Percentiles rank a stretch among this genome's conserved stretches.
Conservation (phyloP, 257 asterid species). For the Solanum bulbocastanum region DNA sequence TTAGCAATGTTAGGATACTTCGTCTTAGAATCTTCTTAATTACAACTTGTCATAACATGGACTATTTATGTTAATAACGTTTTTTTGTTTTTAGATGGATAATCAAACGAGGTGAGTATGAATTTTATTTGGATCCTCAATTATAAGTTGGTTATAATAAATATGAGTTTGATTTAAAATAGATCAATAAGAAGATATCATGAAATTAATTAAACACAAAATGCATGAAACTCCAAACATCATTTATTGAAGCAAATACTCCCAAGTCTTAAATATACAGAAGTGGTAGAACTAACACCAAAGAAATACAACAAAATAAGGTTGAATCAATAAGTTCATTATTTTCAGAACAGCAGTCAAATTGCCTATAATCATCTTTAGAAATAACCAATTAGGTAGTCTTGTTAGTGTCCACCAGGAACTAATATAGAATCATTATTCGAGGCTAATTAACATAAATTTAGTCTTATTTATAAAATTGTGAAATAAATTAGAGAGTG, state of each 20-base stretch:
- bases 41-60: too few relatives aligned
- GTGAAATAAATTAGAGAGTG: not conserved
- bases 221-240: not conserved
- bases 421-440: too few relatives aligned
- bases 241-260: not conserved
- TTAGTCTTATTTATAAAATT: too few relatives aligned
- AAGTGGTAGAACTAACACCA: not conserved
- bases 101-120: too few relatives aligned
- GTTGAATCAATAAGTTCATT: not conserved
- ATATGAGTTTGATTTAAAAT: too few relatives aligned
- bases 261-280: not conserved
- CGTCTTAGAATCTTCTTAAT: too few relatives aligned
- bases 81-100: too few relatives aligned
- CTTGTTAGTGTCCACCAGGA: not conserved
- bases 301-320: not conserved
- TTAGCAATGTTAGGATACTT: too few relatives aligned
- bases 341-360: constrained; percentile 12
- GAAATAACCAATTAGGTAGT: not conserved
- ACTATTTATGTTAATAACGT: too few relatives aligned
- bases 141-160: too few relatives aligned
- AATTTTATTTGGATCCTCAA: too few relatives aligned
- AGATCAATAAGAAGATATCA: too few relatives aligned
- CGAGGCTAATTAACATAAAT: not conserved
- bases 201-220: not conserved
- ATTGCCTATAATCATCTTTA: constrained; percentile 11